Conservation (phyloP, 768 basidiomycete genomes). For the Tricholoma saponaceum region DNA sequence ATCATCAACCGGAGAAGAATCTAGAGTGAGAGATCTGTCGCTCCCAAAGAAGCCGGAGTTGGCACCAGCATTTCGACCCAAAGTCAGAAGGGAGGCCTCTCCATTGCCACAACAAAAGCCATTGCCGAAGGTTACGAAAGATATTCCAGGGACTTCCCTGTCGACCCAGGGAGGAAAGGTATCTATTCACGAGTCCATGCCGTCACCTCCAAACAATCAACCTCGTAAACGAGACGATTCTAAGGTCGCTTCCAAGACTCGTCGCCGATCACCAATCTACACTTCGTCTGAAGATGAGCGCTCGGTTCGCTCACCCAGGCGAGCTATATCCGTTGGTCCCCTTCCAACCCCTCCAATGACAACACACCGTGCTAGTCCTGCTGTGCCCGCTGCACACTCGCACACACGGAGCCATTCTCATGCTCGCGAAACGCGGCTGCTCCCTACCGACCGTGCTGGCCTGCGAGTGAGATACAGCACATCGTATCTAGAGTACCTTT, state of each 20-base stretch:
- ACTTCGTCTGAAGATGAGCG: constrained; percentile 66
- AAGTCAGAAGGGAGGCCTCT: constrained; percentile 36
- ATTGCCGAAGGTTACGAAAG: constrained; percentile 18
- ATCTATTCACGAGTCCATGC: constrained; percentile 11
- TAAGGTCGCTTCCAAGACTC: constrained; percentile 27
- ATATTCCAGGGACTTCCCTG: constrained; percentile 8
- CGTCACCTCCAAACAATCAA: constrained; percentile 14
- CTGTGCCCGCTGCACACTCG: constrained; percentile 9
- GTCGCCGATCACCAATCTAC: constrained; percentile 58
- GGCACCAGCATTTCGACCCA: constrained; percentile 24
- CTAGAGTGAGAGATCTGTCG: constrained; percentile 20
- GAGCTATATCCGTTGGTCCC: constrained; percentile 5
- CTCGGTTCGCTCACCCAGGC: constrained; percentile 25
- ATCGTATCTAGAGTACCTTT: constrained; percentile 49
- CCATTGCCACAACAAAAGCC: constrained; percentile 21
- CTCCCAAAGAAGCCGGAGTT: constrained; percentile 34
- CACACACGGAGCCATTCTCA: constrained; percentile 20
- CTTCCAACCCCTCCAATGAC: constrained; percentile 26
- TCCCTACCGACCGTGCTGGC: constrained; percentile 44
- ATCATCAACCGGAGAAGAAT: constrained; percentile 13
- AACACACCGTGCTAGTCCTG: constrained; percentile 3
- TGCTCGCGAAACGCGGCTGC: constrained; percentile 26
- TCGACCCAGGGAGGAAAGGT: constrained; percentile 6
- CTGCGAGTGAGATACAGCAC: constrained; percentile 51
- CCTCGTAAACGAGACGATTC: constrained; percentile 13